Evolutionary conservation across 139 green algal species (phyloP).

Genomic region (Picochlorum sp.): DNA sequence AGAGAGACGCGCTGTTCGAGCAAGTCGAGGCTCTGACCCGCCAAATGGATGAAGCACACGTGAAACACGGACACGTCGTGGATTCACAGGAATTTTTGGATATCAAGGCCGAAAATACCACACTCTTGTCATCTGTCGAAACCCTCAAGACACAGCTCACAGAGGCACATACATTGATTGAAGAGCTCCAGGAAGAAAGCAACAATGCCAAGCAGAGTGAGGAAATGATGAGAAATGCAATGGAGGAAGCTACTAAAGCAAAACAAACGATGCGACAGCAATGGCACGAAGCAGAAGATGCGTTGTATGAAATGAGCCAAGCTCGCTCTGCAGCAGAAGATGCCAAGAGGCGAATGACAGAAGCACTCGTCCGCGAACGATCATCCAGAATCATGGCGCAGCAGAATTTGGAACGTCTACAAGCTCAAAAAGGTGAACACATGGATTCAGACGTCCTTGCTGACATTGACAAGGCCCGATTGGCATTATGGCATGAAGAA

Average conservation of each 20-base stretch:
- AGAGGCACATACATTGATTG: not conserved
- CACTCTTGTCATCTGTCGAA: not conserved
- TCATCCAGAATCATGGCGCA: conserved; percentile 20
- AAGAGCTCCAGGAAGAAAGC: not conserved
- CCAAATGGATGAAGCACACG: not conserved
- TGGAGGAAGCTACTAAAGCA: conserved; percentile 7
- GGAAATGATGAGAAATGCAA: not conserved
- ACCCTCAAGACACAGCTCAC: not conserved
- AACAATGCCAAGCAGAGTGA: conserved; percentile 1
- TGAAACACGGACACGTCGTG: not conserved
- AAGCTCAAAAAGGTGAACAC: not conserved
- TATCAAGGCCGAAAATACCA: not conserved
- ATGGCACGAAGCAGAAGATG: conserved; percentile 15
- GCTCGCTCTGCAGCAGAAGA: conserved; percentile 11
- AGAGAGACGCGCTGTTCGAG: not conserved
- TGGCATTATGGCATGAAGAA: conserved; percentile 19
- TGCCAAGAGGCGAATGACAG: not conserved
- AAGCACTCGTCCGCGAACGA: conserved; percentile 18
- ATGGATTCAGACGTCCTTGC: not conserved
- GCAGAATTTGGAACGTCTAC: conserved; percentile 12
- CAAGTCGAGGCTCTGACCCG: not conserved
- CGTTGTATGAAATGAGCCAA: conserved; percentile 11
- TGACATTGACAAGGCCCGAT: not conserved
- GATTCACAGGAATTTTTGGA: not conserved
- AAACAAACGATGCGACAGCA: conserved; percentile 3